phyloP scores from a whole-genome alignment of 2,329 filamentous ascomycete genomes.

The Sarocladiaceae sp. region DNA sequence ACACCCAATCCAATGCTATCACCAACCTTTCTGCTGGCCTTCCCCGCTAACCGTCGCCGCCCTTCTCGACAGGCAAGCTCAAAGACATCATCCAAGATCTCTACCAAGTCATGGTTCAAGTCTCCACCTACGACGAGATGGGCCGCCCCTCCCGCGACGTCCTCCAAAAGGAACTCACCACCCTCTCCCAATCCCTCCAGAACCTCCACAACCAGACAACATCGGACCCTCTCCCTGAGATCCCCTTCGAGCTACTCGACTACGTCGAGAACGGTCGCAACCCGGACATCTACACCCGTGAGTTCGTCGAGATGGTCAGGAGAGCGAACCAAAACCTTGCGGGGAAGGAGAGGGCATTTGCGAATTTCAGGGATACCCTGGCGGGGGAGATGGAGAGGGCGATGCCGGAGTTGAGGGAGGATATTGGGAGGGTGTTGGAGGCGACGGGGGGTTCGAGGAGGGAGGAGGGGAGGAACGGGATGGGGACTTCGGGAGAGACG shows the following conservation, averaged over 20 bases:
- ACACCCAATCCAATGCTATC: too few species aligned
- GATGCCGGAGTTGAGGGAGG: slow-evolving; percentile 52
- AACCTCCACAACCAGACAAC: slow-evolving; percentile 33
- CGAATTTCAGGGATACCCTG: slow-evolving; percentile 53
- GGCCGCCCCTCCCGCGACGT: slow-evolving; percentile 47
- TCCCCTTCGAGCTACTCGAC: slow-evolving; percentile 57
- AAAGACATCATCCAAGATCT: slow-evolving; percentile 58
- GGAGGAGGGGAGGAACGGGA: slow-evolving; percentile 3
- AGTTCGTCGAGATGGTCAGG: slow-evolving; percentile 64
- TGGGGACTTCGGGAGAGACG: neutral
- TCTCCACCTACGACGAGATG: slow-evolving; percentile 52
- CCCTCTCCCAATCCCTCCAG: slow-evolving; percentile 32
- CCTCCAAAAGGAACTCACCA: slow-evolving; percentile 46
- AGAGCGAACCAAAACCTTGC: slow-evolving; percentile 60
- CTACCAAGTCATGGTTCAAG: slow-evolving; percentile 58
- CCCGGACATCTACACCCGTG: slow-evolving; percentile 67
- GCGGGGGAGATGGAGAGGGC: slow-evolving; percentile 51
- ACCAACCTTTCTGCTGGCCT: neutral
- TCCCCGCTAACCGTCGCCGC: neutral
- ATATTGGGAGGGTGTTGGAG: slow-evolving; percentile 44
- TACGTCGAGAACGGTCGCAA: slow-evolving; percentile 68
- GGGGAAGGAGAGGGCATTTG: slow-evolving; percentile 58
- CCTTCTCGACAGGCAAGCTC: slow-evolving; percentile 40
- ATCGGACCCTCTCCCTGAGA: slow-evolving; percentile 39
- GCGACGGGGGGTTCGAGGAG: slow-evolving; percentile 31